Evolutionary conservation across 495 filamentous ascomycete genomes (phyloP), one percentile per base, ranked within the genome.

Genomic region (Penicillium arizonense): DNA sequence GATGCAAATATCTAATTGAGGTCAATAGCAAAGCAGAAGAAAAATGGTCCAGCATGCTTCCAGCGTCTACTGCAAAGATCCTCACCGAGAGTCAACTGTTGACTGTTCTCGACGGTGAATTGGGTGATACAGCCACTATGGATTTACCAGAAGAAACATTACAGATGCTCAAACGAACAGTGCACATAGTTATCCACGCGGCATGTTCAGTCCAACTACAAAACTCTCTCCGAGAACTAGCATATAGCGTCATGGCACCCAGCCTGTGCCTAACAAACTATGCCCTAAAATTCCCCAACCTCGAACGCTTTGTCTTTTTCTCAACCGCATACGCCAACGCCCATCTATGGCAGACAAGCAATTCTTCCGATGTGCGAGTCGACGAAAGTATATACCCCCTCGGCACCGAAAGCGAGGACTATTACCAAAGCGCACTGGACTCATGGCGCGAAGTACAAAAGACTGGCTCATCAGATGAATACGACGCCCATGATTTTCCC

Each of bases 111-210:
- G 63, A 65, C 28, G 63, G 63, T 23, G 63, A 65, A 43, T 16
- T 65, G 14, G 63, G 63, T 12, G 49, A 65, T 20, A 65, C 63
- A 0, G 59, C 63, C n/a, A 65, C 57, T 20, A 65, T 65, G 63
- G 26, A 52, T 44, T 49, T 65, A n/a, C 40, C 56, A 11, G 59
- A 65, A 18, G 52, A 56, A 0, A 45, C 44, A 11, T 23, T 65
- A 0, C 63, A 65, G 33, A 63, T 65, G 56, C 44, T 65, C 14
- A 65, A 65, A 30, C 41, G 23, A 35, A 60, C 48, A 26, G 63
- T 65, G 0, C 63, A 65, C 39, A 50, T 65, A 26, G 34, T 65
- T 13, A 60, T 65, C 26, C 59, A 65, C 21, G 55, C 52, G 8
- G 59, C 59, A 10, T 43, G 53, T 1, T 56, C 63, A 12, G 56